Base-by-base conservation (phyloP, 192 early-diverging fungal species). In the Gamsiella multidivaricata region DNA sequence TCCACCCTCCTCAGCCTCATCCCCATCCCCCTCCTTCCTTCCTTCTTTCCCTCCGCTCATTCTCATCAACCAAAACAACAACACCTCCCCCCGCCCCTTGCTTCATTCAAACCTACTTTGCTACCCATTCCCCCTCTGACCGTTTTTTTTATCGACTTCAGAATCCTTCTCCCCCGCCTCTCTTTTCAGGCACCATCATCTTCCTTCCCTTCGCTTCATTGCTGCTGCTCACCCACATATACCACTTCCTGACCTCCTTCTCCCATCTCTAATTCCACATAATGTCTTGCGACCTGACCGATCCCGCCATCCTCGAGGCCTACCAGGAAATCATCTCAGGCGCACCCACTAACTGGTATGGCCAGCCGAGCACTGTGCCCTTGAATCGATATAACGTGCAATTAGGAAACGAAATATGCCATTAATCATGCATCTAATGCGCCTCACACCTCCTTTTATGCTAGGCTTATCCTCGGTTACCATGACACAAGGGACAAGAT, bases 281-380 rank as follows among this genome's bases (percentile, higher is more conserved):
- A 79, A 87, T 88, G 86, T 88, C 86, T 61, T 90, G 89, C 81
- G 87, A 90, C 75, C 75, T 90, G 61, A 82, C 83, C 70, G 87
- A 90, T 73, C 82, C 87, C 55, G 74, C 54, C 43, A 90, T 88
- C 62, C 61, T 82, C 42, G 65, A 81, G 66, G 83, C 87, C 32
- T 90, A 90, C 70, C 73, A 84, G n/a, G 83, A 80, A 56, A 85
- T 90, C 57, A 68, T 84, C 34, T 65, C 78, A 31, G 86, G 83
- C 39, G 62, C 84, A 14, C 75, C 68, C 20, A 90, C 86, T 49
- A 83, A 90, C 74, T 90, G 89, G 89, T 90, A 82, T 61, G 28
- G 11, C 32, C 39, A 29, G 1, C 52, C 46, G 15, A 20, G 15
- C 23, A n/a, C 54, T 25, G 18, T n/a, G n/a, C 0, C 39, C 45